These are phyloP conservation scores for Syncephalastrum contaminatum DNA, from an alignment of 371 early-diverging fungal species.

Conservation along the genomic window DNA sequence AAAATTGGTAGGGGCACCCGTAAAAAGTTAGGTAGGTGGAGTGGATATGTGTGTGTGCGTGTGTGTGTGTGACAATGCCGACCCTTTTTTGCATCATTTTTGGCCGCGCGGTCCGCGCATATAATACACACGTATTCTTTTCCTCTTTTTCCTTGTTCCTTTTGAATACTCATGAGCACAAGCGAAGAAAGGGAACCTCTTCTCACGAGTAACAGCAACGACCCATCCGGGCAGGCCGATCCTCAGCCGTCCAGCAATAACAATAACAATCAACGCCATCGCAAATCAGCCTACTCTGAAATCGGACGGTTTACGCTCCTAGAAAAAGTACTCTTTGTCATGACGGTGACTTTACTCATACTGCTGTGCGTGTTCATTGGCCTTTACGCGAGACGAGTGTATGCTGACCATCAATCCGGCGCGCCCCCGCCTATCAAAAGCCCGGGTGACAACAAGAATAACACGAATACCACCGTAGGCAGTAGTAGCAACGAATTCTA, in stretches of 20 bases:
- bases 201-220: constrained; percentile 10
- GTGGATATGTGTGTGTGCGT: too few species aligned
- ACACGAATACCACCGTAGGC: constrained; percentile 3
- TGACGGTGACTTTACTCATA: constrained; percentile 32
- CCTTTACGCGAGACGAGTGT: constrained; percentile 34
- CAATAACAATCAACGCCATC: constrained; percentile 3
- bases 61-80: too few species aligned
- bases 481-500: neutral
- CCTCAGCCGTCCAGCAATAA: neutral
- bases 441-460: neutral
- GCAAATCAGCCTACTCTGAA: constrained; percentile 4
- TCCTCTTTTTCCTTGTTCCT: too few species aligned
- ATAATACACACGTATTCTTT: too few species aligned
- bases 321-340: constrained; percentile 34
- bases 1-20: too few species aligned
- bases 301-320: constrained; percentile 32
- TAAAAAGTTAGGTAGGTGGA: too few species aligned
- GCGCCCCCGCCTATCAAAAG: constrained; percentile 2
- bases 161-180: constrained; percentile 7
- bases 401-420: constrained; percentile 21
- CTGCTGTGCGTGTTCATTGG: constrained; percentile 36
- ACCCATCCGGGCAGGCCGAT: too few species aligned
- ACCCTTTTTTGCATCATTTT: too few species aligned
- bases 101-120: too few species aligned
- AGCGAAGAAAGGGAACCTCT: constrained; percentile 36